A percentile compares a stretch with the other conserved stretches of the same genome.
These are phyloP conservation scores for Trichoderma arundinaceum DNA, from an alignment of 2,329 filamentous ascomycete species.

Conservation along the genomic window DNA sequence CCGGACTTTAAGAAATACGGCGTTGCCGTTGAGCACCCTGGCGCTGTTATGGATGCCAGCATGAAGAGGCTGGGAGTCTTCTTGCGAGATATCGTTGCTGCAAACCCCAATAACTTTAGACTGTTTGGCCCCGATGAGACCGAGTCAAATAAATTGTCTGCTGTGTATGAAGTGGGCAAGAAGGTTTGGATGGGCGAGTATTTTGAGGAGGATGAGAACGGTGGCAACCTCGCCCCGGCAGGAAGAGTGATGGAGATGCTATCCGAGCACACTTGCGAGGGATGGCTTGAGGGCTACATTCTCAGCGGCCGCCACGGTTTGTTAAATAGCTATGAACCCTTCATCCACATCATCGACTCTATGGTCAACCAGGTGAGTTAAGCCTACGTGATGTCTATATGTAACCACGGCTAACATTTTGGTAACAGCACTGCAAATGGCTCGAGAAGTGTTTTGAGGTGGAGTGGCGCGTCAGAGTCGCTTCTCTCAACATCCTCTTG, in stretches of 20 bases:
- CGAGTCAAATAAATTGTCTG: conserved; percentile 77
- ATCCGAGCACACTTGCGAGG: conserved; percentile 80
- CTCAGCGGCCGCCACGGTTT: conserved; percentile 76
- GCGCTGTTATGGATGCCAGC: conserved; percentile 61
- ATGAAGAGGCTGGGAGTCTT: conserved; percentile 74
- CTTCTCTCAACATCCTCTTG: conserved; percentile 79
- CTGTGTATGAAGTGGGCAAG: conserved; percentile 74
- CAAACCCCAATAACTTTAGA: conserved; percentile 72
- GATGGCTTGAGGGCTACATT: conserved; percentile 80
- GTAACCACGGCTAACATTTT: conserved; percentile 16
- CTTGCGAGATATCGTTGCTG: conserved; percentile 69
- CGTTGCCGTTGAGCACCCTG: conserved; percentile 65
- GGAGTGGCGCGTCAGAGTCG: conserved; percentile 74
- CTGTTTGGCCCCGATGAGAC: conserved; percentile 82
- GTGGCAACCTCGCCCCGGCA: conserved; percentile 70
- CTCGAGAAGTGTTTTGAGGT: conserved; percentile 82
- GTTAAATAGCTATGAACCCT: conserved; percentile 82
- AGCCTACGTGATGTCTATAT: neutral
- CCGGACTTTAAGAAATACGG: conserved; percentile 74
- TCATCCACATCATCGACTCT: conserved; percentile 82
- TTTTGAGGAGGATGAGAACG: conserved; percentile 76
- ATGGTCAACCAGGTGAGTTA: conserved; percentile 74
- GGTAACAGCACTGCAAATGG: conserved; percentile 75
- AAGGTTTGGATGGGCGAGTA: conserved; percentile 83
- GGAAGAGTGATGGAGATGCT: conserved; percentile 84